phyloP scores from a whole-genome alignment of 2,329 filamentous ascomycete genomes.

The Pyrenophora tritici-repentis region DNA sequence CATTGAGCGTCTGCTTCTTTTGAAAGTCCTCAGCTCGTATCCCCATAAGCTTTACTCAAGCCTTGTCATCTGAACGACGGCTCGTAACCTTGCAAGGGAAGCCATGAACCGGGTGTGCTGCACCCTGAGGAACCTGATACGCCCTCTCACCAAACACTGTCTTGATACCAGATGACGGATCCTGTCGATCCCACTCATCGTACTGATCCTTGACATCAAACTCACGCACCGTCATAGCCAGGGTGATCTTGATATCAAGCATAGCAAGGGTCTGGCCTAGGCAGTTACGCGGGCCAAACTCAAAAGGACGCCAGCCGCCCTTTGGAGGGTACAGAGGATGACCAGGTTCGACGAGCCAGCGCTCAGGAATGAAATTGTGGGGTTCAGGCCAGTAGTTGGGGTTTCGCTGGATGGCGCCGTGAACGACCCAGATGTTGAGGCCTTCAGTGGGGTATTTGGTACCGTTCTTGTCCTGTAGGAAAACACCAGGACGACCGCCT shows the following conservation, averaged over 20 bases:
- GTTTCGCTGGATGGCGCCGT: conserved; percentile 23
- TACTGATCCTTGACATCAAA: conserved; percentile 26
- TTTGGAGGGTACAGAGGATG: conserved; percentile 21
- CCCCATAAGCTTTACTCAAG: no score
- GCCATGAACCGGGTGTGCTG: conserved; percentile 20
- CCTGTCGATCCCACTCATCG: conserved; percentile 18
- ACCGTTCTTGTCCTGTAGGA: conserved; percentile 26
- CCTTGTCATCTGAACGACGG: no score
- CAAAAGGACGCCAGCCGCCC: conserved; percentile 45
- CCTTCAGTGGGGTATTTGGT: conserved; percentile 26
- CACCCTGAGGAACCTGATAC: conserved; percentile 19
- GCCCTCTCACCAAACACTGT: conserved; percentile 13
- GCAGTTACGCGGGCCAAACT: conserved; percentile 41
- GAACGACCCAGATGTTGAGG: conserved; percentile 21
- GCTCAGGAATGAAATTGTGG: conserved; percentile 31
- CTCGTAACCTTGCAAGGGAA: conserved; percentile 46
- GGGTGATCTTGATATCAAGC: conserved; percentile 21
- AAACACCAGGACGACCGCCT: conserved; percentile 15
- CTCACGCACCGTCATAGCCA: conserved; percentile 21
- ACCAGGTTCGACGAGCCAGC: conserved; percentile 23
- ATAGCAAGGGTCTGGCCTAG: conserved; percentile 28
- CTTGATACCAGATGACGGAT: conserved; percentile 4
- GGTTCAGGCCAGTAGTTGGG: conserved; percentile 24
- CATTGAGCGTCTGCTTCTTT: no score
- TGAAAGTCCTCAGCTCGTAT: no score